phyloP scores from a whole-genome alignment of 1,284 basidiomycete species.

The Pyrrhoderma noxium region DNA sequence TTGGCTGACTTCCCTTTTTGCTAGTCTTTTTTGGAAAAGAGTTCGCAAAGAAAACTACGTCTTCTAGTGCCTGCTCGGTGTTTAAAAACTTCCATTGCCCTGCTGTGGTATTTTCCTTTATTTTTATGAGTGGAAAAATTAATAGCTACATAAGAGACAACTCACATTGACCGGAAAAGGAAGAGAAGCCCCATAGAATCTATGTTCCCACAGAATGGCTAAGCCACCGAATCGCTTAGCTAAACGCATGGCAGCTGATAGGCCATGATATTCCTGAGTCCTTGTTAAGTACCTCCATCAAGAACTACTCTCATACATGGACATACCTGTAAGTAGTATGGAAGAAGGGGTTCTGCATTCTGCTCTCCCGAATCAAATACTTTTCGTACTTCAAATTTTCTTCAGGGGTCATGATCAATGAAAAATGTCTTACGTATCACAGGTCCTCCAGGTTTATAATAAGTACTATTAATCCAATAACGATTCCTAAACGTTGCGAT shows the following conservation, averaged over 20 bases:
- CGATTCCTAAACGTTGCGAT: slow-evolving; percentile 36
- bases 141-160: background rate
- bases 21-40: slow-evolving; percentile 30
- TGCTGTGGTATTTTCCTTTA: slow-evolving; percentile 39
- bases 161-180: slow-evolving; percentile 44
- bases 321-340: slow-evolving; percentile 38
- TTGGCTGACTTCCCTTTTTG: slow-evolving; percentile 20
- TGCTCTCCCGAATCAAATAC: slow-evolving; percentile 48
- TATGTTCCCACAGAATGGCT: slow-evolving; percentile 51
- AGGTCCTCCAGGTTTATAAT: slow-evolving; percentile 45
- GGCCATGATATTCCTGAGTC: slow-evolving; percentile 39
- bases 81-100: slow-evolving; percentile 50
- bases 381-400: slow-evolving; percentile 18
- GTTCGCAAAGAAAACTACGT: slow-evolving; percentile 50
- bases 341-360: slow-evolving; percentile 39
- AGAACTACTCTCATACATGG: background rate
- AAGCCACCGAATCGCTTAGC: slow-evolving; percentile 40
- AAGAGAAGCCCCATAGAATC: slow-evolving; percentile 47
- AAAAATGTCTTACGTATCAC: slow-evolving; percentile 32
- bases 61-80: slow-evolving; percentile 51
- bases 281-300: background rate
- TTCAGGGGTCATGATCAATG: background rate
- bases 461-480: slow-evolving; percentile 49
- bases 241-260: slow-evolving; percentile 41
- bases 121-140: too few species aligned